A percentile compares a stretch with the other conserved stretches of the same genome.
These are phyloP conservation scores for Magnolia kwangsiensis DNA, from an alignment of 164 flowering plant genomes.

Conservation along the genomic window DNA sequence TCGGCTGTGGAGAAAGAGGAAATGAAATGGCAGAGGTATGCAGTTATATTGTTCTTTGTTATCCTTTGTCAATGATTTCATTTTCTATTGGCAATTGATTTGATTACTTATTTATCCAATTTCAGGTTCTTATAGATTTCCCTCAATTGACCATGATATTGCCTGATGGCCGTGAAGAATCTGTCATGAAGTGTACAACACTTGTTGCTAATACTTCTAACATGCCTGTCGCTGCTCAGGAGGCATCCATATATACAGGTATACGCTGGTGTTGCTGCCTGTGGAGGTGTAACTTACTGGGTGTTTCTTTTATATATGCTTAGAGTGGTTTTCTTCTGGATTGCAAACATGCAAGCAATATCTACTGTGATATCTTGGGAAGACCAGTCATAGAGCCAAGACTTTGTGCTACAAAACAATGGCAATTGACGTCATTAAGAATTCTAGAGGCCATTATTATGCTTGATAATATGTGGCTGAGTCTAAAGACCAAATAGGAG, in stretches of 20 bases:
- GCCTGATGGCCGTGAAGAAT: conserved; percentile 99
- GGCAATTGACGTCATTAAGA: too few relatives aligned
- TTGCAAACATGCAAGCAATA: too few relatives aligned
- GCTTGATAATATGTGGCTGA: too few relatives aligned
- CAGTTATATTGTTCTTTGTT: background rate
- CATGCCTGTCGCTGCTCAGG: conserved; percentile 99
- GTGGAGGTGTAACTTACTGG: too few relatives aligned
- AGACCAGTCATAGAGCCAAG: too few relatives aligned
- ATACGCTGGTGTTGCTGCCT: background rate
- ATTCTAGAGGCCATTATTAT: too few relatives aligned
- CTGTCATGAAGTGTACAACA: conserved; percentile 99
- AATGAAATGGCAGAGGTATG: conserved; percentile 99
- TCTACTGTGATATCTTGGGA: too few relatives aligned
- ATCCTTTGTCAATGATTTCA: background rate
- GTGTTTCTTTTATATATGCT: too few relatives aligned
- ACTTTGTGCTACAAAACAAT: too few relatives aligned
- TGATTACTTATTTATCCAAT: background rate
- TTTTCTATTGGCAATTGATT: background rate
- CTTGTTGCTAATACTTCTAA: conserved; percentile 99
- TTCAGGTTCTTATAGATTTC: conserved; percentile 98
- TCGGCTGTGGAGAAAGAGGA: conserved; percentile 99
- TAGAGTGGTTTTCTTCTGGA: too few relatives aligned
- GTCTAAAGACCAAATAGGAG: too few relatives aligned
- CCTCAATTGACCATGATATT: conserved; percentile 99
- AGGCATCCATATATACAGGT: conserved; percentile 99